A percentile compares a stretch with the other conserved stretches of the same genome.
phyloP scores from a whole-genome alignment of 1,284 basidiomycete species.

The Cryptococcus deneoformans region DNA sequence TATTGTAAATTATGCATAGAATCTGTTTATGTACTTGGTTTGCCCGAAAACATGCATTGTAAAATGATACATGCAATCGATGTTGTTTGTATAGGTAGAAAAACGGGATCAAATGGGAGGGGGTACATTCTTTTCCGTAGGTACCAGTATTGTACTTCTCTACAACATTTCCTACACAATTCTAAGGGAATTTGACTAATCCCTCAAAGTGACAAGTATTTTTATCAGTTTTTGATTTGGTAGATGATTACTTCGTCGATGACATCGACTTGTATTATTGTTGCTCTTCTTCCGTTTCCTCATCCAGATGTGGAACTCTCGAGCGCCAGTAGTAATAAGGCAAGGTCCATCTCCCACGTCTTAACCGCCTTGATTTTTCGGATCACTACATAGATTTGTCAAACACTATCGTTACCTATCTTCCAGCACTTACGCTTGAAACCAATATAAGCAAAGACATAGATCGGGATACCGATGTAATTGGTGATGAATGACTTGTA shows the following conservation, averaged over 20 bases:
- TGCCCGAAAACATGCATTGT: too few relatives aligned
- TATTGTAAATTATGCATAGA: too few relatives aligned
- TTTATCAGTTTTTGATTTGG: slow-evolving; percentile 43
- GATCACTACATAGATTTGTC: slow-evolving; percentile 31
- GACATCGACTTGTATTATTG: slow-evolving; percentile 29
- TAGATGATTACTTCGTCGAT: slow-evolving; percentile 32
- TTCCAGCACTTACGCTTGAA: slow-evolving; percentile 54
- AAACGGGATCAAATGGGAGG: too few relatives aligned
- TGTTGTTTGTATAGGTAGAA: too few relatives aligned
- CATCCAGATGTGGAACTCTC: slow-evolving; percentile 65
- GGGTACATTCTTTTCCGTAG: too few relatives aligned
- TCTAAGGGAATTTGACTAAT: too few relatives aligned
- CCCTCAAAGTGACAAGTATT: too few relatives aligned
- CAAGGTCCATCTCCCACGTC: slow-evolving; percentile 60
- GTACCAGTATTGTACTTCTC: too few relatives aligned
- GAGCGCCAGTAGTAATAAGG: slow-evolving; percentile 55
- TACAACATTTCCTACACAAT: too few relatives aligned
- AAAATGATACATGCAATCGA: too few relatives aligned
- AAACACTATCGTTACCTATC: background rate
- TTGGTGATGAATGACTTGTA: slow-evolving; percentile 62
- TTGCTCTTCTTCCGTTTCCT: slow-evolving; percentile 31
- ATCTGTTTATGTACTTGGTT: too few relatives aligned
- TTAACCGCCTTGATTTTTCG: slow-evolving; percentile 58
- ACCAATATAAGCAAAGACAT: slow-evolving; percentile 59
- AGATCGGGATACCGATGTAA: slow-evolving; percentile 51